Evolutionary conservation across 106 monocot genomes (phyloP), one percentile per base, ranked within the genome.

Genomic region (Ottelia alismoides): DNA sequence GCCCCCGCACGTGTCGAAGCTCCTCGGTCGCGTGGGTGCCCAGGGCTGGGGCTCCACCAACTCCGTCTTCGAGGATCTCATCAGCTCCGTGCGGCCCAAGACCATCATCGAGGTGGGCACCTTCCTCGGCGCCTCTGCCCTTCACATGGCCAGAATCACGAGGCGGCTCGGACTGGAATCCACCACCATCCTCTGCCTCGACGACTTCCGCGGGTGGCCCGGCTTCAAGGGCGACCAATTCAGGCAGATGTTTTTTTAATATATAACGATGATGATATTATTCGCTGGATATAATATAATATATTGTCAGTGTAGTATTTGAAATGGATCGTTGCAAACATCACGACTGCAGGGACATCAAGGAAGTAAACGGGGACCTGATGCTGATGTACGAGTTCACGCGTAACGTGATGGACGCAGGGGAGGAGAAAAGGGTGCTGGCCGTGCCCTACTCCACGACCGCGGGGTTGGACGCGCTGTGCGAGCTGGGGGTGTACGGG

Each of bases 131-230:
- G 86, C 86, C 60, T 86, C 86, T 17, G 86, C 86, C 21, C 76
- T 86, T 31, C 86, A 86, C 64, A 86, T 86, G 85, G 85, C 80
- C 18, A 49, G 55, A 31, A 53, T 81, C 3, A 58, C 77, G 20
- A 45, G 54, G 53, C 68, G 70, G 57, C n/a, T n/a, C n/a, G n/a
- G n/a, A n/a, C n/a, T n/a, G n/a, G 25, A 63, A 25, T 51, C 56
- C 23, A 22, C 81, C 47, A 51, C 66, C 40, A 80, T 86, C 73
- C 77, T 86, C 57, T 77, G 77, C 53, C 29, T 81, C 55, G 80
- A 86, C 71, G 85, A 86, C 59, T 86, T 86, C 74, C 76, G 85
- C 25, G 76, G 77, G 22, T 86, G 86, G 86, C 80, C 86, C 3
- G 76, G 58, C 17, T 73, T 67, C 64, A 76, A 70, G 5, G 30